A percentile compares a stretch with the other conserved stretches of the same genome.
Conservation (phyloP, 2,329 filamentous ascomycete genomes). For the Shiraia sp. region DNA sequence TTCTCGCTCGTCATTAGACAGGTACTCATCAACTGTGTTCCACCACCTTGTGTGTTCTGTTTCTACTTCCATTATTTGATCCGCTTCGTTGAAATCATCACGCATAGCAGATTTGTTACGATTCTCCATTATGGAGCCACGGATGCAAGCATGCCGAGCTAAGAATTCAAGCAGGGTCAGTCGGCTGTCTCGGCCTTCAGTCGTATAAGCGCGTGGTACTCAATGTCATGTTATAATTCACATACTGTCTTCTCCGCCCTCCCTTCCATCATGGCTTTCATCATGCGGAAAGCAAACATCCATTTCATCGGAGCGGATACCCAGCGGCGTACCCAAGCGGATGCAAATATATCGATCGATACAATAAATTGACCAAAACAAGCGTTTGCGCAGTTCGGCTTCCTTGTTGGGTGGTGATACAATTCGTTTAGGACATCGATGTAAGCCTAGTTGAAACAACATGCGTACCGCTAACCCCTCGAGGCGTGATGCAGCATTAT, state of each 20-base stretch:
- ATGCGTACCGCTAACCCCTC: conserved; percentile 26
- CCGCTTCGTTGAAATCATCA: conserved; percentile 7
- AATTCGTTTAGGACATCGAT: conserved; percentile 18
- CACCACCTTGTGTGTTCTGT: conserved; percentile 32
- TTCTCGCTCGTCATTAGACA: conserved; percentile 17
- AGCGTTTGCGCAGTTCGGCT: conserved; percentile 23
- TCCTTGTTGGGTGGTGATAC: conserved; percentile 10
- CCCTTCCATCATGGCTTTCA: conserved; percentile 18
- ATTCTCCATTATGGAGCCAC: conserved; percentile 28
- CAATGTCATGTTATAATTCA: too few species aligned
- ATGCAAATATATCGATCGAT: conserved; percentile 31
- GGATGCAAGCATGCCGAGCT: conserved; percentile 23
- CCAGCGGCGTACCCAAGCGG: conserved; percentile 23
- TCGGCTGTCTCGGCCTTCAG: conserved; percentile 16
- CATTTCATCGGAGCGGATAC: conserved; percentile 22
- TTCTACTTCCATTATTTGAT: conserved; percentile 19
- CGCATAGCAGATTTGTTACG: conserved; percentile 15
- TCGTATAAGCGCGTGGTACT: too few species aligned
- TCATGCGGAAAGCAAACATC: conserved; percentile 27
- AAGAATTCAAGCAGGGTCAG: conserved; percentile 28
- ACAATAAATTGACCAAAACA: conserved; percentile 31
- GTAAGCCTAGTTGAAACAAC: conserved; percentile 21
- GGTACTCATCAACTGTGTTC: conserved; percentile 29
- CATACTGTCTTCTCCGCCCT: conserved; percentile 5
- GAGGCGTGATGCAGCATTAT: conserved; percentile 28